A percentile compares a stretch with the other conserved stretches of the same genome.
Conservation (phyloP, 2,329 filamentous ascomycete genomes). For the Phialophora chinensis region DNA sequence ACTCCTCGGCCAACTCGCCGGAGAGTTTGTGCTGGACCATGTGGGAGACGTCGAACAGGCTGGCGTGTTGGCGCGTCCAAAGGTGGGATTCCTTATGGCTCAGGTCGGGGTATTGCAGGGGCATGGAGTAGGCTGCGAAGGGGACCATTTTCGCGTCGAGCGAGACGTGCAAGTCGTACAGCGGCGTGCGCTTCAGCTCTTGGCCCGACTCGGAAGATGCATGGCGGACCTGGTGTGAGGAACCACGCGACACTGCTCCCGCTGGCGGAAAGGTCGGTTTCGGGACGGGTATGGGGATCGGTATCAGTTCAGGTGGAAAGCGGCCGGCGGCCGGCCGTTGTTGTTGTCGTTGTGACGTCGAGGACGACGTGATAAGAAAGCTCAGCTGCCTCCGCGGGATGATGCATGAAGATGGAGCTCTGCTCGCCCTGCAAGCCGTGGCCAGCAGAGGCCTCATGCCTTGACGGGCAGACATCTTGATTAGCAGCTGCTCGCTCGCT, state of each 20-base stretch:
- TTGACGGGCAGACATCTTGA: constrained; percentile 22
- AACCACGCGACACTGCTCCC: neutral
- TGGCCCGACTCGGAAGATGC: constrained; percentile 21
- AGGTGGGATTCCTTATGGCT: constrained; percentile 83
- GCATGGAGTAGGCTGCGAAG: constrained; percentile 94
- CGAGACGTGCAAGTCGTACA: constrained; percentile 78
- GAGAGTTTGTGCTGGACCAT: constrained; percentile 90
- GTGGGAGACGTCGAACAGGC: constrained; percentile 93
- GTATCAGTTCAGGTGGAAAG: constrained; percentile 7
- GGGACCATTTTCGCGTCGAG: constrained; percentile 92
- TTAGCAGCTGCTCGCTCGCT: neutral
- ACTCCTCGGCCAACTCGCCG: constrained; percentile 77
- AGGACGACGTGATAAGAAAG: constrained; percentile 14
- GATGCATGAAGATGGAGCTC: constrained; percentile 3
- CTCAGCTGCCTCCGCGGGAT: constrained; percentile 20
- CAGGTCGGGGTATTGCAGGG: constrained; percentile 80
- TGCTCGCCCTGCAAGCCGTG: constrained; percentile 8
- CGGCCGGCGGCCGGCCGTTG: neutral
- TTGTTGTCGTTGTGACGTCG: constrained; percentile 3
- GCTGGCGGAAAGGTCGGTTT: neutral
- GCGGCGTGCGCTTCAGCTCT: constrained; percentile 62
- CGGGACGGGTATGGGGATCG: constrained; percentile 6
- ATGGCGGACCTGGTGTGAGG: constrained; percentile 17
- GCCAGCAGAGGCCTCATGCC: constrained; percentile 24
- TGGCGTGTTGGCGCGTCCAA: constrained; percentile 86